Conservation (phyloP, 1,139 yeast genomes). For the Groenewaldozyma auringiensis region DNA sequence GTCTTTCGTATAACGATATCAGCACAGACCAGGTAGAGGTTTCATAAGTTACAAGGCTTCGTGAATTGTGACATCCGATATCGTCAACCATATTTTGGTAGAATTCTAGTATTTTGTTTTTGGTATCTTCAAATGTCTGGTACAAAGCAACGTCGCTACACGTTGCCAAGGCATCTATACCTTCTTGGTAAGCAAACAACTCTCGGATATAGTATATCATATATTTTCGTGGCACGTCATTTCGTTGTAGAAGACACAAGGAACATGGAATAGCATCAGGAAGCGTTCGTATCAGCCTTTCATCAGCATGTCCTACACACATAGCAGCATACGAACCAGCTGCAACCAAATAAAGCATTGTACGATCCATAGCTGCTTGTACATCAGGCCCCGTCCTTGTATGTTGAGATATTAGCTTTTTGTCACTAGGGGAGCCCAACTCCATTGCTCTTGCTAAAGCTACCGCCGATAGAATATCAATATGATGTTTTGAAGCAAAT, state of each 20-base stretch:
- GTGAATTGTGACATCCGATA: neutral
- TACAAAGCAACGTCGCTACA: neutral
- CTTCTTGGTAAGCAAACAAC: conserved; percentile 33
- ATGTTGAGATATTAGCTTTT: neutral
- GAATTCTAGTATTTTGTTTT: neutral
- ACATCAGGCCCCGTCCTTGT: neutral
- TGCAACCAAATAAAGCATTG: neutral
- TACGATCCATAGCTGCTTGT: neutral
- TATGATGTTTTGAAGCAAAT: conserved; percentile 1
- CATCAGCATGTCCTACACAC: conserved; percentile 4
- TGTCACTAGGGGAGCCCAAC: neutral
- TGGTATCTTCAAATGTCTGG: neutral
- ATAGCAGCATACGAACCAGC: conserved; percentile 1
- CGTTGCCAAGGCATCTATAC: conserved; percentile 70
- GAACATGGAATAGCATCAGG: conserved; percentile 1
- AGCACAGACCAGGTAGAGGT: neutral
- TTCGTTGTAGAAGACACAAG: neutral
- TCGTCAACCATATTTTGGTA: neutral
- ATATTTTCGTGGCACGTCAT: neutral
- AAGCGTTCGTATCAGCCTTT: neutral
- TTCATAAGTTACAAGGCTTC: neutral
- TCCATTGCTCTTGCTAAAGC: conserved; percentile 2
- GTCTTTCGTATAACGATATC: neutral
- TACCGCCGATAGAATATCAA: neutral
- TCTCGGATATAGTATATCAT: neutral